A percentile compares a stretch with the other conserved stretches of the same genome.
phyloP scores from a whole-genome alignment of 1,284 basidiomycete species.

The Pseudozyma hubeiensis region DNA sequence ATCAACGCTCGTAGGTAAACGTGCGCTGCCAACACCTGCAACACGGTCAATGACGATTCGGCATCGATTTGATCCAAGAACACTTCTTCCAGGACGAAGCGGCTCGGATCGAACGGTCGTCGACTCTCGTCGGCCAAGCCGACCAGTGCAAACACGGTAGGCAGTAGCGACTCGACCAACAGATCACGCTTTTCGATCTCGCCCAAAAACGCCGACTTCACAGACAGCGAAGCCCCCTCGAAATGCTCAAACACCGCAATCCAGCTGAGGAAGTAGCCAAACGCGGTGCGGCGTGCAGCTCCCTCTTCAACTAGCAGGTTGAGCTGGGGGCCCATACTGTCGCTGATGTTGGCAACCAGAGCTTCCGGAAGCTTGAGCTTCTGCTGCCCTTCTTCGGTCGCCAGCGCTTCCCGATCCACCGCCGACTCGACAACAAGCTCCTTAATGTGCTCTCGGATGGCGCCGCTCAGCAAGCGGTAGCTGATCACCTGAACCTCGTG shows the following conservation, averaged over 20 bases:
- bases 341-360: slow-evolving; percentile 36
- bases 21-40: slow-evolving; percentile 83
- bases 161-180: slow-evolving; percentile 77
- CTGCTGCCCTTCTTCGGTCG: slow-evolving; percentile 29
- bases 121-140: slow-evolving; percentile 36
- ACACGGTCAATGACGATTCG: slow-evolving; percentile 63
- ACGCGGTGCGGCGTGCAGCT: slow-evolving; percentile 36
- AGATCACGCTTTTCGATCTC: slow-evolving; percentile 81
- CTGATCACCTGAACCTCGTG: slow-evolving; percentile 56
- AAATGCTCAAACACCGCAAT: slow-evolving; percentile 90
- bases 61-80: slow-evolving; percentile 74
- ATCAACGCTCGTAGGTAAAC: slow-evolving; percentile 74
- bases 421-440: slow-evolving; percentile 60
- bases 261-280: slow-evolving; percentile 81
- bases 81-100: slow-evolving; percentile 88
- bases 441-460: slow-evolving; percentile 51
- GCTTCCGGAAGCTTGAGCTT: slow-evolving; percentile 29
- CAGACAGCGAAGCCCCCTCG: slow-evolving; percentile 83
- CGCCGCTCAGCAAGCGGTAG: slow-evolving; percentile 37
- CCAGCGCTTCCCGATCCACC: slow-evolving; percentile 30
- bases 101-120: slow-evolving; percentile 77
- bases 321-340: slow-evolving; percentile 32
- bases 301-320: slow-evolving; percentile 37
- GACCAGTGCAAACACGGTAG: slow-evolving; percentile 80
- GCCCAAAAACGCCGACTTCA: slow-evolving; percentile 83